Percentiles rank a stretch among this genome's conserved stretches.
Evolutionary conservation across 257 asterid genomes (phyloP).

Genomic region (Euphrasia confusa): DNA sequence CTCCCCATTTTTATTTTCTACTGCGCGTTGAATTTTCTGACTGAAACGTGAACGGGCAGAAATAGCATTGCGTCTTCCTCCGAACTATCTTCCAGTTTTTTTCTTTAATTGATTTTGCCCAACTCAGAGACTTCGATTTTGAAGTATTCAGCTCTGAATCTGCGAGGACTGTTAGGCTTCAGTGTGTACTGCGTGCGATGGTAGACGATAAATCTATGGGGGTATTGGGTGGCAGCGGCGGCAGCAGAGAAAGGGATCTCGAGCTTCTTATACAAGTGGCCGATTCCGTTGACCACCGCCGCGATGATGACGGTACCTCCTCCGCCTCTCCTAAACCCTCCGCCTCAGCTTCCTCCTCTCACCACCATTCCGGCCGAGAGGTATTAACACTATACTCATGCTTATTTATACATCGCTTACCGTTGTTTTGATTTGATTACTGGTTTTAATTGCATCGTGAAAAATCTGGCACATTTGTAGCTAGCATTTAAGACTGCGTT

Average conservation of each 20-base stretch:
- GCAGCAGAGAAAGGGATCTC: conserved; percentile 71
- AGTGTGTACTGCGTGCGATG: conserved; percentile 29
- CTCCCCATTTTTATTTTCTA: too few species aligned
- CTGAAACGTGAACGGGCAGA: background rate
- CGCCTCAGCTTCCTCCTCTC: conserved; percentile 53
- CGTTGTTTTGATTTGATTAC: conserved; percentile 13
- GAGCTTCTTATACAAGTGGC: conserved; percentile 89
- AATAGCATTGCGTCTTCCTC: conserved; percentile 4
- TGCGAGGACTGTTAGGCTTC: conserved; percentile 16
- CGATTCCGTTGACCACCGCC: conserved; percentile 51
- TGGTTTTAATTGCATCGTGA: conserved; percentile 10
- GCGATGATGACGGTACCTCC: conserved; percentile 34
- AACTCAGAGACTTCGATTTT: too few species aligned
- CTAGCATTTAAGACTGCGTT: conserved; percentile 19
- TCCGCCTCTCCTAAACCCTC: conserved; percentile 45
- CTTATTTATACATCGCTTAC: background rate
- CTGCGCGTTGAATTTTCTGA: too few species aligned
- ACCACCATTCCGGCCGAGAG: conserved; percentile 76
- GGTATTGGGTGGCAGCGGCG: conserved; percentile 45
- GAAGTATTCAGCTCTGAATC: conserved; percentile 19
- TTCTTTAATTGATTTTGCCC: background rate
- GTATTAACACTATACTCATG: conserved; percentile 11
- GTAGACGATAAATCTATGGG: conserved; percentile 74
- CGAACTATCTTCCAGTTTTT: conserved; percentile 11
- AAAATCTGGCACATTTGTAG: conserved; percentile 4